phyloP scores from a whole-genome alignment of 2,329 filamentous ascomycete species.

The Fusarium floridanum region DNA sequence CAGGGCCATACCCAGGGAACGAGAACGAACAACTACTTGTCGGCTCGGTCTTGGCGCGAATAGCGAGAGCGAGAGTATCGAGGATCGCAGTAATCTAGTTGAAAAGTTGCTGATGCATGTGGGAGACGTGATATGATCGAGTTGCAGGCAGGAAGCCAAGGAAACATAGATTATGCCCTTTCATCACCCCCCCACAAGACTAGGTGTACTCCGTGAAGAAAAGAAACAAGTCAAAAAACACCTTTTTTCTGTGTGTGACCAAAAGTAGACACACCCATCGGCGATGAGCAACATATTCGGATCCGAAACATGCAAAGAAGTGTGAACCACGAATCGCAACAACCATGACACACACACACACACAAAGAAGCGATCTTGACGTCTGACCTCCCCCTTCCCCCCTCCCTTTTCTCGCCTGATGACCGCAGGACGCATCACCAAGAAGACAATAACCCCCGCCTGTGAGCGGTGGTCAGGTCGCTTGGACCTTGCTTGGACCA shows the following conservation, averaged over 20 bases:
- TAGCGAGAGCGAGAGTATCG: background rate
- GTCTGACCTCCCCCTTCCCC: background rate
- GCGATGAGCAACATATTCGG: conserved; percentile 3
- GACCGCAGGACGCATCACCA: conserved; percentile 32
- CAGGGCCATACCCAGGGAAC: background rate
- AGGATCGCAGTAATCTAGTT: background rate
- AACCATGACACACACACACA: background rate
- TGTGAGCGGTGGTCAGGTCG: background rate
- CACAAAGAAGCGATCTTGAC: background rate
- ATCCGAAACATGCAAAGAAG: conserved; percentile 13
- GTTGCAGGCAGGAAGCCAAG: conserved; percentile 7
- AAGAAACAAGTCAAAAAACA: background rate
- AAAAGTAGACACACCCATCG: conserved; percentile 13
- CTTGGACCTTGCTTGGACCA: conserved; percentile 7
- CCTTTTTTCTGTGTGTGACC: background rate
- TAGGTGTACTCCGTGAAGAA: background rate
- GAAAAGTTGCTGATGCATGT: background rate
- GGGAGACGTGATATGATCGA: conserved; percentile 20
- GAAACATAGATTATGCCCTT: background rate
- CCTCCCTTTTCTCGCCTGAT: conserved; percentile 17
- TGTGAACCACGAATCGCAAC: background rate
- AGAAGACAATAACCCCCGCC: background rate
- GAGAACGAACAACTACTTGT: background rate
- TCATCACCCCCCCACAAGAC: background rate
- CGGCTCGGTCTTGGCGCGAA: background rate